Base-by-base conservation (phyloP, 1,284 basidiomycete species). In the Pholiota adiposa region DNA sequence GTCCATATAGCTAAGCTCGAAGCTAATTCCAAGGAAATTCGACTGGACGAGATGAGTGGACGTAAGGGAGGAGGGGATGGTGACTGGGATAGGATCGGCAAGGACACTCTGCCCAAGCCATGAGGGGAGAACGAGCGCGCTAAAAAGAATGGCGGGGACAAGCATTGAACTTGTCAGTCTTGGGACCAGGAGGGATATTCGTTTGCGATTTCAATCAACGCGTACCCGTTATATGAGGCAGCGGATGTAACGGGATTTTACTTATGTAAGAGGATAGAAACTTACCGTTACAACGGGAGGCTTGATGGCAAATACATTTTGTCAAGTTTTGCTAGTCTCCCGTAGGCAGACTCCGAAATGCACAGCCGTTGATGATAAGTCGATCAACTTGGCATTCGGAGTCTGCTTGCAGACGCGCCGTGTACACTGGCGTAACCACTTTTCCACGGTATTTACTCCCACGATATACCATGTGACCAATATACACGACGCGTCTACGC, bases 21-120 rank as follows among this genome's bases (percentile, higher is more conserved):
- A 71, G 63, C 76, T 77, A 53, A 79, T 74, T 5, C 78, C 79
- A 23, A 80, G 70, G 60, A 79, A 79, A 60, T 77, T 79, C 8
- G 72, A 66, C 23, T 70, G 62, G 1, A 79, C 77, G 23, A 72
- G 70, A 69, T 73, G 70, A 44, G 54, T 67, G 2, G 68, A 67
- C 14, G 71, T 50, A 6, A 74, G 70, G 23, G 65, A 55, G 1
- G 66, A 55, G 21, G 75, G 75, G 33, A 77, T 59, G 14, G 60
- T 59, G 49, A 74, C 58, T n/a, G 61, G 54, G 41, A 72, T 62
- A n/a, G 69, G 60, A 50, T 68, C 67, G n/a, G 67, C 70, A 14
- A 54, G 56, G 41, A 53, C 56, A 48, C 31, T 5, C 27, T 36
- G 38, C 50, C 41, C 18, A 51, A 46, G 43, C 54, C 33, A 62